Evolutionary conservation across 305 asterid species (phyloP).

Genomic region (Fraxinus ornus): DNA sequence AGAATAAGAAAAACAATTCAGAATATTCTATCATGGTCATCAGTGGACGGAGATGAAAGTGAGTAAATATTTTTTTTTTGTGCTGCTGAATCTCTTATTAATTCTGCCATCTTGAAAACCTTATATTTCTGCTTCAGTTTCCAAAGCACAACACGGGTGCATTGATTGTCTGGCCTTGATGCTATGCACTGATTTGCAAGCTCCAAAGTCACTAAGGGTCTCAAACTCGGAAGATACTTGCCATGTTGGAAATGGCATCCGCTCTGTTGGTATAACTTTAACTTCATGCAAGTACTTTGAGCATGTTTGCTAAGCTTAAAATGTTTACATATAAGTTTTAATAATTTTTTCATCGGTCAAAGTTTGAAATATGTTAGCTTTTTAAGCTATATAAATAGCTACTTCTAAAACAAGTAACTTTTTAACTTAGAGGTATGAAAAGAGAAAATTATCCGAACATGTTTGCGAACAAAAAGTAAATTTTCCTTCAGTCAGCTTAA

Average conservation of each 20-base stretch:
- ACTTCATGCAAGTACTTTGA: not conserved
- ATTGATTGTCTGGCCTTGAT: slow-evolving; percentile 86
- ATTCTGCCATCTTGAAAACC: slow-evolving; percentile 21
- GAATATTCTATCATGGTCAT: slow-evolving; percentile 61
- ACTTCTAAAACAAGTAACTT: not conserved
- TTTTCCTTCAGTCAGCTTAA: not conserved
- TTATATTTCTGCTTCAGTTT: slow-evolving; percentile 42
- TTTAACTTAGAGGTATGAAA: not conserved
- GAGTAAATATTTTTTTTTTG: slow-evolving; percentile 26
- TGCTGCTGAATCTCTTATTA: slow-evolving; percentile 10
- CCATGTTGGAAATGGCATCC: not conserved
- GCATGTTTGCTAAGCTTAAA: not conserved
- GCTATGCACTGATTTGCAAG: slow-evolving; percentile 67
- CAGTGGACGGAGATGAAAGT: slow-evolving; percentile 66
- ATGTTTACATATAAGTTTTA: not conserved
- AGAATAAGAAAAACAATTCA: slow-evolving; percentile 51
- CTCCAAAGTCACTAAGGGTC: slow-evolving; percentile 38
- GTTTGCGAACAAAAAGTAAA: not conserved
- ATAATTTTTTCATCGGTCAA: not conserved
- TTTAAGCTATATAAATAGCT: not conserved
- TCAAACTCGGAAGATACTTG: slow-evolving; percentile 17
- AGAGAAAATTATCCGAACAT: not conserved
- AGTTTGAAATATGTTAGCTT: not conserved
- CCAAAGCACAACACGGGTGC: slow-evolving; percentile 96
- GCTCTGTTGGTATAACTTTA: slow-evolving; percentile 23